Evolutionary conservation across 805 yeast species (phyloP), one percentile per base, ranked within the genome.

Genomic region (Pichia occidentalis): DNA sequence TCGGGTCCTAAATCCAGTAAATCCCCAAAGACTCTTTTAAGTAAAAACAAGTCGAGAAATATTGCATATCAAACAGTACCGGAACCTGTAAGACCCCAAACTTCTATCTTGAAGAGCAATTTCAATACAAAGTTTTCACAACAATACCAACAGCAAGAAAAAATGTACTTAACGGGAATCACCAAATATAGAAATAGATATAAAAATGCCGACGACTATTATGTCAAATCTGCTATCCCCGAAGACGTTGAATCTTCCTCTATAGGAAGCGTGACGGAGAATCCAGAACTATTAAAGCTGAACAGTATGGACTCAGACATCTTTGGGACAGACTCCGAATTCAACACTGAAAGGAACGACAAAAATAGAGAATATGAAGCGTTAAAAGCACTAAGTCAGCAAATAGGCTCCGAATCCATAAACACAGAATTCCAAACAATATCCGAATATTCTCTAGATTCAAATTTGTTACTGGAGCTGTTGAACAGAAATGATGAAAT

Each of bases 71-170:
- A 40, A 24, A n/a, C 27, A 7, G 12, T 36, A 11, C 34, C 31
- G 8, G 40, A 36, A 22, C 44, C 46, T 12, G 48, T 45, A 7
- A 44, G 57, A 31, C 58, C 59, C 3, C 61, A 56, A 36, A 42
- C 52, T 7, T 49, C 60, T 2, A 54, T 60, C 13, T 43, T 61
- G 29, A 50, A 53, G 19, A 50, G 55, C 16, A 60, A 61, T 32
- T 40, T 60, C 24, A 55, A 58, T 22, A 51, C 59, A 2, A 60
- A 54, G 36, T 49, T 52, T 34, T 57, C 59, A 5, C 61, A 61
- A 37, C 68, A 65, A 45, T 74, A 72, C 51, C 60, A 68, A 35
- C 74, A 72, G 25, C 79, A 73, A 48, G 80, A 74, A 49, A 65
- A 64, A 48, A 64, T 70, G 29, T 74, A 74, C 46, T 57, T 74